These are phyloP conservation scores for Trichoderma guizhouense DNA, from an alignment of 2,329 filamentous ascomycete genomes.

Conservation along the genomic window DNA sequence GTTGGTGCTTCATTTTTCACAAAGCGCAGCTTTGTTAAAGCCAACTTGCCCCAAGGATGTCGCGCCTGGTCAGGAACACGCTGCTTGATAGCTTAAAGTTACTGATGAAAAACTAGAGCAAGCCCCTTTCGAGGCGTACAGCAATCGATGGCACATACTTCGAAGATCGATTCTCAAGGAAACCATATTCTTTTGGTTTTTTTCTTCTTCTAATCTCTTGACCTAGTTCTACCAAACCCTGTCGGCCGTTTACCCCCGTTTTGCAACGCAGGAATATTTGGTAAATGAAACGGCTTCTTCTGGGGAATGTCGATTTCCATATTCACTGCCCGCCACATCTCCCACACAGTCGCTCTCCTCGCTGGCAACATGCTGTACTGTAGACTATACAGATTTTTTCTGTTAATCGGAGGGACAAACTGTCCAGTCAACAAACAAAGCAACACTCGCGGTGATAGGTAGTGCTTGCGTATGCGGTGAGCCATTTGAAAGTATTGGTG, in stretches of 20 bases:
- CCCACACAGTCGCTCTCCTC: constrained; percentile 70
- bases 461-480: constrained; percentile 89
- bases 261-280: constrained; percentile 32
- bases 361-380: constrained; percentile 98
- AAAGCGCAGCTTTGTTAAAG: not conserved
- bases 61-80: not conserved
- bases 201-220: not conserved
- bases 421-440: constrained; percentile 84
- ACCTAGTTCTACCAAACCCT: constrained; percentile 29
- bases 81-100: not conserved
- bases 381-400: constrained; percentile 90
- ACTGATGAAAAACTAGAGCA: not conserved
- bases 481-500: constrained; percentile 96
- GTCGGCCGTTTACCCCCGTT: constrained; percentile 32
- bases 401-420: constrained; percentile 91
- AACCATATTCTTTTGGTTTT: not conserved
- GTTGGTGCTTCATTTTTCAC: not conserved
- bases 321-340: constrained; percentile 78
- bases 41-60: not conserved
- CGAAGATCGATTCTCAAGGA: not conserved
- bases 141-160: not conserved
- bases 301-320: constrained; percentile 38
- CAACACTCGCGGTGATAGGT: constrained; percentile 83
- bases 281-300: constrained; percentile 42
- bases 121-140: not conserved